Evolutionary conservation across 1,139 yeast genomes (phyloP).

Genomic region (Scheffersomyces lignicola): DNA sequence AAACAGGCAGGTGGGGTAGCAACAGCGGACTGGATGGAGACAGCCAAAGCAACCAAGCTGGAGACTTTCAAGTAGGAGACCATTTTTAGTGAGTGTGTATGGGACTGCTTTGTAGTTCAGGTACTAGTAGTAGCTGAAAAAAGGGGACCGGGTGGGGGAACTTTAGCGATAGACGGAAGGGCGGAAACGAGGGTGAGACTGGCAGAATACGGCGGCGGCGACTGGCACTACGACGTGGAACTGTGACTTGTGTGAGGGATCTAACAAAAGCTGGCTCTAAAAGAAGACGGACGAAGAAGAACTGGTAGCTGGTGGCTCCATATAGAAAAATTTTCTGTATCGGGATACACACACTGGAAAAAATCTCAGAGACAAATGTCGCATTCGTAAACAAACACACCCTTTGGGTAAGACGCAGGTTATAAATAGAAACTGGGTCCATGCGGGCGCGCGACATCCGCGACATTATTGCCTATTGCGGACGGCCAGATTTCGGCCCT

Average conservation of each 20-base stretch:
- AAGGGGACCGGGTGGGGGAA: too few relatives aligned
- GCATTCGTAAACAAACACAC: conserved; percentile 1
- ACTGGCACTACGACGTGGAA: too few relatives aligned
- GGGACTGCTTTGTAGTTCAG: too few relatives aligned
- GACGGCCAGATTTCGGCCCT: conserved; percentile 5
- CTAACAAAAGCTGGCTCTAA: too few relatives aligned
- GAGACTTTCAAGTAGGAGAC: conserved; percentile 31
- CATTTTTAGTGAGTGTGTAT: conserved; percentile 9
- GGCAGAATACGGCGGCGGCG: too few relatives aligned
- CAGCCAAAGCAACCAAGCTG: conserved; percentile 51
- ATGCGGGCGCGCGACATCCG: neutral
- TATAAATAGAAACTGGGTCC: conserved; percentile 3
- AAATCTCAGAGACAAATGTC: conserved; percentile 1
- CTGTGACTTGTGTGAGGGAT: too few relatives aligned
- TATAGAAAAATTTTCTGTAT: neutral
- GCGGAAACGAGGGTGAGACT: too few relatives aligned
- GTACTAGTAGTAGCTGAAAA: too few relatives aligned
- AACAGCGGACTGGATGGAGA: conserved; percentile 47
- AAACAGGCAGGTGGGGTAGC: conserved; percentile 91
- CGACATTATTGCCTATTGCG: conserved; percentile 4
- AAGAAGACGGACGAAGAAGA: too few relatives aligned
- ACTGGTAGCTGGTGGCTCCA: too few relatives aligned
- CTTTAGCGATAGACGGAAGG: too few relatives aligned
- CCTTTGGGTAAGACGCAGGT: neutral
- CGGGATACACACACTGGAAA: neutral